Evolutionary conservation across 169 alveolate genomes (phyloP), one percentile per base, ranked within the genome.

Genomic region (Eimeria zaria): DNA sequence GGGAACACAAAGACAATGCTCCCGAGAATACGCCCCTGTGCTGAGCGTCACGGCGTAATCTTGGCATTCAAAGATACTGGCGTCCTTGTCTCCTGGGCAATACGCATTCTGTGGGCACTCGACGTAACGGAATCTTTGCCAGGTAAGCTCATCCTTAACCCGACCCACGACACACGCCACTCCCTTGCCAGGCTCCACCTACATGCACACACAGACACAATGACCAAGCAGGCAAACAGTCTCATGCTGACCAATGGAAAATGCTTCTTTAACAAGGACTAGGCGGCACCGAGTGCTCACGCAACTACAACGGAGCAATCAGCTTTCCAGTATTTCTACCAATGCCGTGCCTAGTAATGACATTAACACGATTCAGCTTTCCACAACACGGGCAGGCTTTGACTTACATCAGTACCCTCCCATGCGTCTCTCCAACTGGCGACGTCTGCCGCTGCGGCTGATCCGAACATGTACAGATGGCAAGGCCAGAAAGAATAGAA

Each of bases 41-140:
- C 89, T 78, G 41, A 94, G 41, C 11, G 96, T 94, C 48, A 94
- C 96, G 6, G 96, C 69, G 20, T 88, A 81, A 39, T 73, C 80
- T 36, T 88, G 93, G 94, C 96, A 94, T 55, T 94, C 94, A 33
- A 73, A 94, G 78, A 94, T 83, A 27, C 88, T 71, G 91, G 95
- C 96, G 22, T 81, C 96, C 53, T 84, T 58, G 67, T 83, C 94
- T 55, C 96, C 96, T 14, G 96, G 96, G 69, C 96, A 94, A 51
- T 83, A 94, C 27, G 96, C 96, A 51, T 94, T 94, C 73, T 33
- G 62, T 22, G 96, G 96, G 36, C 96, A 94, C 69, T 94, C 96
- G 39, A 81, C 89, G 60, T 67, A 94, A 30, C 78, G 83, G 44
- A 94, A 60, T 33, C 89, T 48, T 36, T 89, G 93, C 96, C 96